Evolutionary conservation across 192 early-diverging fungal species (phyloP), one percentile per base, ranked within the genome.

Genomic region (Jimgerdemannia flammicorona): DNA sequence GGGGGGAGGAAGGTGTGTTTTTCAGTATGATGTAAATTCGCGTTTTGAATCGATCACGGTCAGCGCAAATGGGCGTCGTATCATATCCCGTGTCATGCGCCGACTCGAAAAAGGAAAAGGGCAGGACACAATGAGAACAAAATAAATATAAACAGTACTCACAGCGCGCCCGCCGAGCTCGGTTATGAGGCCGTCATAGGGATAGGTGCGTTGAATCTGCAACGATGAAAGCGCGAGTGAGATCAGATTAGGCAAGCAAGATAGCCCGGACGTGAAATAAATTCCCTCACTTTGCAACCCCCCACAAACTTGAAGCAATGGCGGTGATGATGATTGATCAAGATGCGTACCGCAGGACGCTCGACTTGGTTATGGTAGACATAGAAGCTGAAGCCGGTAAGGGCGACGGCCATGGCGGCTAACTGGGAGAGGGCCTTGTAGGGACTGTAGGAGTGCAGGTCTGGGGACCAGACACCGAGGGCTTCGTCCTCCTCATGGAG

Each of bases 401-500:
- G 83, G 20, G 80, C 73, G n/a, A 81, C 79, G 71, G 86, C 83
- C 20, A 85, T 86, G 17, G 82, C 71, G 79, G 82, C 85, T 70
- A 91, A 79, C 75, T 85, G 84, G 74, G 80, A 80, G 69, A 83
- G 74, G 40, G 84, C 86, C 77, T 89, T 85, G 70, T 78, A 74
- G 49, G 90, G 86, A 64, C 79, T 85, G 85, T 86, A 90, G 75
- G 84, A 81, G 71, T 91, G 90, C 65, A 87, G 81, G 67, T 91
- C 89, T 40, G 92, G 92, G 49, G 87, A 88, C 87, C 88, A 91
- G 71, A 91, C 90, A 75, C 87, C 87, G 40, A 91, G 79, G 44
- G 90, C 70, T 75, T 93, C 92, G 76, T 92, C 90, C 77, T 93
- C 88, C 79, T 93, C 92, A 18, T 83, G 84, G 67, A 93, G 67